A percentile compares a stretch with the other conserved stretches of the same genome.
Evolutionary conservation across 148 eudicot genomes (phyloP).

Genomic region (Camellia japonica): DNA sequence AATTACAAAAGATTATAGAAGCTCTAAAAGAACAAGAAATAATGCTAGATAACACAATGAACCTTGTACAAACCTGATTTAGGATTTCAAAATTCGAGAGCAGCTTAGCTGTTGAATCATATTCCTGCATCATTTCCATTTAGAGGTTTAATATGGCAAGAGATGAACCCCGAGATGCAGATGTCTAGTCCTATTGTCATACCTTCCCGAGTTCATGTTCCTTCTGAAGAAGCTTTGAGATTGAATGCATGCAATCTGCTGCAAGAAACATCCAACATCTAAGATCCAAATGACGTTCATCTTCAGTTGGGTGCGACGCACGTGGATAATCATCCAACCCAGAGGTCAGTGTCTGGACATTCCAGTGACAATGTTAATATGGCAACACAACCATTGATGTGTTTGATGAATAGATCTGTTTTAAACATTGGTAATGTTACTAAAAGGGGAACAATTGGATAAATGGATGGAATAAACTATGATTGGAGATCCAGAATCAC

Average conservation of each 20-base stretch:
- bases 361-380: conserved; percentile 10
- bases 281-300: conserved; percentile 97
- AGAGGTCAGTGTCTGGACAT: conserved; percentile 70
- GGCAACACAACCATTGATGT: neutral
- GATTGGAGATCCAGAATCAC: conserved; percentile 4
- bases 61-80: conserved; percentile 60
- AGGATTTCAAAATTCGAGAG: conserved; percentile 82
- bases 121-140: conserved; percentile 56
- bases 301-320: conserved; percentile 92
- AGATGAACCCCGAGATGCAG: conserved; percentile 10
- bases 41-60: neutral
- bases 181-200: conserved; percentile 11
- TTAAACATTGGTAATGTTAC: neutral
- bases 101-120: conserved; percentile 50
- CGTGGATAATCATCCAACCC: conserved; percentile 99
- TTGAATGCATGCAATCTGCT: conserved; percentile 79
- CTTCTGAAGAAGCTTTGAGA: conserved; percentile 54
- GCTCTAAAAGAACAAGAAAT: neutral
- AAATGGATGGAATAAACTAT: neutral
- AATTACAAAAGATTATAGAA: neutral
- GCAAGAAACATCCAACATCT: conserved; percentile 99
- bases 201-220: conserved; percentile 58
- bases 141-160: conserved; percentile 12
- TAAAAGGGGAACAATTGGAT: neutral
- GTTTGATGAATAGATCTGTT: neutral